Base-by-base conservation (phyloP, 176 grass and related monocot species). In the Cenchrus americanus region DNA sequence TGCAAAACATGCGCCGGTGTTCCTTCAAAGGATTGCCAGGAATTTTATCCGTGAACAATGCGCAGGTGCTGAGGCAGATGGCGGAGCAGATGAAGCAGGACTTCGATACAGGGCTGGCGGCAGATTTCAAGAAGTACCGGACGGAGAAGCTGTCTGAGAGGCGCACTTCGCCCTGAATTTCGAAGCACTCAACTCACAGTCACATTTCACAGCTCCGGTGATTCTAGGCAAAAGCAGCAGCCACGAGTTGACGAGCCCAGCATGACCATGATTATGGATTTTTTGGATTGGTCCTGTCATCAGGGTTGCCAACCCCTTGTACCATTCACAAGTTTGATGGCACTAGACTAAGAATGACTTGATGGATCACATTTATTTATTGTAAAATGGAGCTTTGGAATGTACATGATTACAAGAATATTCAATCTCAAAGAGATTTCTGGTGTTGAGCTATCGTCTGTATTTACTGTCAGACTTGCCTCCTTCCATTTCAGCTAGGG, bases 11-110 rank as follows among this genome's bases (percentile, higher is more conserved):
- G 59, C 60, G 22, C 71, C 23, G 7, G 13, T 15, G 27, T 40
- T 80, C 13, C 18, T 44, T 52, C 43, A 59, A 23, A 52, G 63
- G 22, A 67, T 0, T 53, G 42, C 41, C 43, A 21, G 41, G 6
- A 30, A 4, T 48, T 68, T 64, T 10, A 21, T 86, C 4, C 71
- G 27, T 66, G 4, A 67, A 76, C 30, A 48, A 51, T 11, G 62
- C 62, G 69, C 86, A 91, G 90, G 82, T 93, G 66, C 83, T 98
- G 80, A 84, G 87, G 87, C 92, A 86, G 75, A 52, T 98, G 48
- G 69, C 85, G 10, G 55, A 86, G 84, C 91, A 93, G 86, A 93
- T 93, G 95, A 95, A 98, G 66, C 84, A 88, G 27, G 89, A 92
- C 53, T 63, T 95, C n/a, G 84, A 91, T 73, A 71, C 73, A 23